Conservation (phyloP, 1,139 yeast genomes). For the Magnusiomyces magnusii region DNA sequence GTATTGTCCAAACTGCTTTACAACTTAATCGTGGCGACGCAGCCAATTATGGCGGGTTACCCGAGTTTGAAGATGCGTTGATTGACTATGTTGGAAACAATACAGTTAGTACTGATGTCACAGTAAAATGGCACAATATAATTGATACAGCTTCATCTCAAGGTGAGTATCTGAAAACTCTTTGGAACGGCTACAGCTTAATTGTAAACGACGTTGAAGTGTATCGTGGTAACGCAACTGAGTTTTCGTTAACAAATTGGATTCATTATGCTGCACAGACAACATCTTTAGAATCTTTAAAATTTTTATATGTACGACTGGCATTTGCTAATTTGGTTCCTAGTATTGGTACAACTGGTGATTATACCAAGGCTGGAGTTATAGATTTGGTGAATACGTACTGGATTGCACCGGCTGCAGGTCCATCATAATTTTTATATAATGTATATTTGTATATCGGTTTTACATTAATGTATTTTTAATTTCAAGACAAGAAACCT, state of each 20-base stretch:
- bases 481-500: too few relatives aligned
- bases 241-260: constrained; percentile 27
- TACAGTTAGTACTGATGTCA: not conserved
- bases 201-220: constrained; percentile 75
- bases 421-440: too few relatives aligned
- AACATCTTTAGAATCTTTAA: not conserved
- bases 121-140: constrained; percentile 10
- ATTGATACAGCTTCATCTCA: not conserved
- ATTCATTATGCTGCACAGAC: constrained; percentile 13
- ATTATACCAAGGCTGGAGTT: constrained; percentile 26
- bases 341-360: constrained; percentile 20
- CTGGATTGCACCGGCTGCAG: constrained; percentile 20
- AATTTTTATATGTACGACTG: constrained; percentile 24
- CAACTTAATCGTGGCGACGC: constrained; percentile 73
- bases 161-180: not conserved
- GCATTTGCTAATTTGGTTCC: constrained; percentile 22
- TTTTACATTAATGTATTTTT: too few relatives aligned
- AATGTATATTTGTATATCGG: too few relatives aligned
- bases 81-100: constrained; percentile 22
- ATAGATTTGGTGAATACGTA: constrained; percentile 19
- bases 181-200: constrained; percentile 48
- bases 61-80: constrained; percentile 38
- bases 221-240: constrained; percentile 43
- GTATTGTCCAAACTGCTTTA: constrained; percentile 70
- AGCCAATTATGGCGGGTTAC: constrained; percentile 43